Conservation (phyloP, 2,329 filamentous ascomycete species). For the Magnaporthiopsis incrustans region DNA sequence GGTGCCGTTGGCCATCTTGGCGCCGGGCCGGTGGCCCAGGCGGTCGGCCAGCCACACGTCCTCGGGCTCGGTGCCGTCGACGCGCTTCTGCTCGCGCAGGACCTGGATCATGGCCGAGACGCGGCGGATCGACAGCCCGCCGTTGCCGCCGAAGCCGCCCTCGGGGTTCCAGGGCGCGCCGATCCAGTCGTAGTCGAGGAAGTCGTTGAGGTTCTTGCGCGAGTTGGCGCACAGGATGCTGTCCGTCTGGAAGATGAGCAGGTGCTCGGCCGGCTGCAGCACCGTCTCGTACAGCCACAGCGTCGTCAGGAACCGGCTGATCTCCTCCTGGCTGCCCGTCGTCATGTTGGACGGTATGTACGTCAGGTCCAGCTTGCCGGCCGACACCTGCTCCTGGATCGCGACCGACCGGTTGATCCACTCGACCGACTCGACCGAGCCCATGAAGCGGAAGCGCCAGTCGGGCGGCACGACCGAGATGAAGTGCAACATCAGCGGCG, state of each 20-base stretch:
- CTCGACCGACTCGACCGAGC: slow-evolving; percentile 36
- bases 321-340: slow-evolving; percentile 41
- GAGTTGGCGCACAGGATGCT: slow-evolving; percentile 48
- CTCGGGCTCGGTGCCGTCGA: slow-evolving; percentile 38
- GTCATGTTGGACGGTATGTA: slow-evolving; percentile 45
- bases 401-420: slow-evolving; percentile 36
- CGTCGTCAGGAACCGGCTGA: slow-evolving; percentile 43
- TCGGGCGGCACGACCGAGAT: slow-evolving; percentile 48
- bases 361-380: slow-evolving; percentile 41
- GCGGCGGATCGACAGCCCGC: slow-evolving; percentile 43
- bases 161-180: slow-evolving; percentile 39
- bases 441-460: slow-evolving; percentile 51
- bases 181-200: slow-evolving; percentile 44
- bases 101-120: slow-evolving; percentile 46
- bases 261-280: slow-evolving; percentile 41
- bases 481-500: slow-evolving; percentile 47
- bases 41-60: slow-evolving; percentile 49
- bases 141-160: slow-evolving; percentile 40
- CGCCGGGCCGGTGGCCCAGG: slow-evolving; percentile 38
- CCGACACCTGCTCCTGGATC: slow-evolving; percentile 32
- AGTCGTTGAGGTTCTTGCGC: slow-evolving; percentile 37
- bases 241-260: slow-evolving; percentile 48
- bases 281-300: slow-evolving; percentile 43
- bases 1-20: slow-evolving; percentile 43
- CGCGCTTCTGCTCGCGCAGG: slow-evolving; percentile 37